Percentiles rank a stretch among this genome's conserved stretches.
Evolutionary conservation across 2,329 filamentous ascomycete species (phyloP).

Genomic region (Beauveria medogensis): DNA sequence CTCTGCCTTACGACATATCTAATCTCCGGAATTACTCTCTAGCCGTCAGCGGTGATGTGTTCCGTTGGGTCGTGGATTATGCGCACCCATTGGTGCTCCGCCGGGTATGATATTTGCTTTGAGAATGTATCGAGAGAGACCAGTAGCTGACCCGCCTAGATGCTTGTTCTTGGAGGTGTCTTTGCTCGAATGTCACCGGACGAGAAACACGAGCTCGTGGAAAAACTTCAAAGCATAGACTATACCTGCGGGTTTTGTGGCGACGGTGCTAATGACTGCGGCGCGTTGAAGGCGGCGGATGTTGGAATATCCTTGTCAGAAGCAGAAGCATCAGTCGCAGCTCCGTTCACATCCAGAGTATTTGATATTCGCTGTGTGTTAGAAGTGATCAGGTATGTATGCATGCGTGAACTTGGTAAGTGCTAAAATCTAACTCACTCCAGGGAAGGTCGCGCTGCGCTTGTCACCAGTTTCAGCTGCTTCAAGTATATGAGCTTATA

Average conservation of each 20-base stretch:
- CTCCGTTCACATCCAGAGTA: conserved; percentile 88
- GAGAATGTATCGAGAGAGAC: not conserved
- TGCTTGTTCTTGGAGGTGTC: conserved; percentile 86
- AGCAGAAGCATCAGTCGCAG: conserved; percentile 95
- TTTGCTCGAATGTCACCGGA: conserved; percentile 98
- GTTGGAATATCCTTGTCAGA: conserved; percentile 96
- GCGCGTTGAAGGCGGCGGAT: conserved; percentile 91
- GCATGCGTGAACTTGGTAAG: not conserved
- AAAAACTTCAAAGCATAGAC: conserved; percentile 92
- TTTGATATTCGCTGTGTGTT: conserved; percentile 97
- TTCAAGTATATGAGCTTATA: conserved; percentile 99
- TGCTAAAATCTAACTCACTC: conserved; percentile 16
- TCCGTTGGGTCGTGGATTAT: conserved; percentile 93
- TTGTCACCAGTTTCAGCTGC: conserved; percentile 98
- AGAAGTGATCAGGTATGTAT: conserved; percentile 66
- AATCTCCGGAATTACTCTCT: conserved; percentile 80
- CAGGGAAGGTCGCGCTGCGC: conserved; percentile 82
- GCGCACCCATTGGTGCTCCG: conserved; percentile 72
- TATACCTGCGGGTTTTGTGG: conserved; percentile 96
- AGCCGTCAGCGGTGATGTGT: conserved; percentile 86
- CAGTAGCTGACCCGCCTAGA: conserved; percentile 36
- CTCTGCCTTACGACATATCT: conserved; percentile 74
- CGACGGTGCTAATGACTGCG: conserved; percentile 95
- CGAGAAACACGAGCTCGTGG: conserved; percentile 95
- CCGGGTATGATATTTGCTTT: conserved; percentile 37